Conservation (phyloP, 805 yeast genomes). For the Saccharomycopsis malanga region DNA sequence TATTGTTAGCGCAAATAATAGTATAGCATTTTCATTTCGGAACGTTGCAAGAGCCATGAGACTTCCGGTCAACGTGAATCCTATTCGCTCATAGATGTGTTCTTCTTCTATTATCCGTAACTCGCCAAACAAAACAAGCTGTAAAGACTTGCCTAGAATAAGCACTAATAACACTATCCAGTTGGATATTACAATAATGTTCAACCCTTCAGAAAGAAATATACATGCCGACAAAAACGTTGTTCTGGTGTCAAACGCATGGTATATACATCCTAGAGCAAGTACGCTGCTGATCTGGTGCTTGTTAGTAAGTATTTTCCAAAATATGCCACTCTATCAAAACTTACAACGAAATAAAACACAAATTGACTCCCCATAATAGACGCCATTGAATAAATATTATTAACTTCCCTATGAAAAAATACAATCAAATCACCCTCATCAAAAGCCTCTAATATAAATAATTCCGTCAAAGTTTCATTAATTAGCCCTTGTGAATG, state of each 20-base stretch:
- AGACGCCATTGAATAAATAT: conserved; percentile 1
- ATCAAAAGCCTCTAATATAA: no score
- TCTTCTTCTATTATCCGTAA: conserved; percentile 70
- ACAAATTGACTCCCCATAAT: not conserved
- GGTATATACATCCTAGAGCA: conserved; percentile 29
- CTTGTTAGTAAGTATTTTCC: not conserved
- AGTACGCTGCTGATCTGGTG: conserved; percentile 27
- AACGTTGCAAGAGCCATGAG: conserved; percentile 51
- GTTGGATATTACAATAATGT: conserved; percentile 36
- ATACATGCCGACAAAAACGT: conserved; percentile 39
- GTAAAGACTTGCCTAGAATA: conserved; percentile 42
- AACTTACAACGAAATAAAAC: conserved; percentile 2
- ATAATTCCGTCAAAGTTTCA: no score
- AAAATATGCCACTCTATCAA: not conserved
- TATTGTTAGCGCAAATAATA: conserved; percentile 35
- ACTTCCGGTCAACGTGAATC: conserved; percentile 57
- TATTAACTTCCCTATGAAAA: no score
- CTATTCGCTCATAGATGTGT: conserved; percentile 59
- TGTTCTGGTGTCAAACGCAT: conserved; percentile 24
- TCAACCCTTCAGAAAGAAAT: conserved; percentile 44
- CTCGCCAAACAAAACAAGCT: conserved; percentile 60
- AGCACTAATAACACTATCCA: conserved; percentile 36
- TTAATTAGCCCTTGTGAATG: no score
- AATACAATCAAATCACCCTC: no score
- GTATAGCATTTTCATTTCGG: conserved; percentile 38